Base-by-base conservation (phyloP, 2,329 filamentous ascomycete species). In the Monosporascus sp. region DNA sequence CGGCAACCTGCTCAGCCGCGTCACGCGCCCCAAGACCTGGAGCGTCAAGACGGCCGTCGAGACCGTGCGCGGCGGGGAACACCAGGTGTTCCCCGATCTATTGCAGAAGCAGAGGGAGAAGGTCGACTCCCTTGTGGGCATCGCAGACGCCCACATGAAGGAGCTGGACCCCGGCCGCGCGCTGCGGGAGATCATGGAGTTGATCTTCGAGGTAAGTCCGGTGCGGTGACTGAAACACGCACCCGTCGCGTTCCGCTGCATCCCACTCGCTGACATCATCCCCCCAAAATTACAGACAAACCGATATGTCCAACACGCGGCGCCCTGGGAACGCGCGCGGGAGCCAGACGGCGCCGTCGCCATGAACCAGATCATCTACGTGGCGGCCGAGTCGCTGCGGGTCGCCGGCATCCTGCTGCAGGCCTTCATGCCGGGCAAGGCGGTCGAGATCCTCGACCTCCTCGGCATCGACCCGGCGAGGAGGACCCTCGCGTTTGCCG, bases 351-450 rank as follows among this genome's bases (percentile, higher is more conserved):
- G 69, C 6, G 58, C 63, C 0, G 63, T 67, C 2, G 70, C 70
- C 37, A 70, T 85, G 17, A 73, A 85, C 58, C 75, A 77, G 60
- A 78, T 81, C 38, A 76, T 99, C 27, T 97, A 83, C 68, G 77
- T 87, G 44, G 76, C 79, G 44, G 81, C 85, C 8, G 94, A 99
- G 71, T 81, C 87, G 5, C 68, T 97, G 47, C 87, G 94, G 38
- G 82, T 97, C 24, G 76, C 79, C 1, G 90, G 86, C 15, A 96
- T 99, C 60, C 75, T 97, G 47, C 74, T 99, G 45, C 92, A 96
- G 69, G 91, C 94, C 1, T 89, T 92, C 65, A 96, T 99, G 80
- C 94, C 94, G 0, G 77, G 74, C 41, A 96, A 95, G 69, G 81
- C 90, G 47, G 71, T 72, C 11, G 74, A 82, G 59, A 70, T 97